phyloP scores from a whole-genome alignment of 176 grass and related monocot species.

The Ensete glaucum region DNA sequence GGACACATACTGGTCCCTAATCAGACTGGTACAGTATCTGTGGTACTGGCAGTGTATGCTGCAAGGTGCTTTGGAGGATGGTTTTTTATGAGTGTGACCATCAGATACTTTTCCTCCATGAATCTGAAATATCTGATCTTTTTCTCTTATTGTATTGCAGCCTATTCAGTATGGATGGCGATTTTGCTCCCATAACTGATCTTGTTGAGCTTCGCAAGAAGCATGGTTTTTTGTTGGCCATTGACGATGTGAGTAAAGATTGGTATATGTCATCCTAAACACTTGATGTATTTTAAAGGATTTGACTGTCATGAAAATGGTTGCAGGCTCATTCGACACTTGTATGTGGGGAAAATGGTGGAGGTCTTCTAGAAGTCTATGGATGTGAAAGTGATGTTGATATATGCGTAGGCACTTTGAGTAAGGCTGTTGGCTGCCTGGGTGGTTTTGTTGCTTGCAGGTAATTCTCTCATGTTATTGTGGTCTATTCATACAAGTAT shows the following conservation, averaged over 20 bases:
- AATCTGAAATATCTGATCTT: background rate
- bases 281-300: background rate
- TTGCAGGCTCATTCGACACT: conserved; percentile 83
- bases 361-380: conserved; percentile 55
- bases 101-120: background rate
- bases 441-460: conserved; percentile 90
- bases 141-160: conserved; percentile 40
- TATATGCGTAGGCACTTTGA: conserved; percentile 78
- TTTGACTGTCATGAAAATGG: conserved; percentile 17
- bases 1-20: background rate
- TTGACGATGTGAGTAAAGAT: conserved; percentile 62
- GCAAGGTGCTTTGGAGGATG: background rate
- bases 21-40: background rate
- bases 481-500: background rate
- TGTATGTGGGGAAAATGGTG: conserved; percentile 81
- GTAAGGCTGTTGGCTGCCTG: conserved; percentile 73
- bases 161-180: conserved; percentile 95
- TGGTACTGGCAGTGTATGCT: background rate
- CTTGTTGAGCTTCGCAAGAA: conserved; percentile 65
- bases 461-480: conserved; percentile 23
- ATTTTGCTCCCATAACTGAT: conserved; percentile 68
- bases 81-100: background rate
- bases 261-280: background rate
- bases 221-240: conserved; percentile 76
- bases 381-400: conserved; percentile 74